Base-by-base conservation (phyloP, 495 filamentous ascomycete genomes). In the Parathielavia appendiculata region DNA sequence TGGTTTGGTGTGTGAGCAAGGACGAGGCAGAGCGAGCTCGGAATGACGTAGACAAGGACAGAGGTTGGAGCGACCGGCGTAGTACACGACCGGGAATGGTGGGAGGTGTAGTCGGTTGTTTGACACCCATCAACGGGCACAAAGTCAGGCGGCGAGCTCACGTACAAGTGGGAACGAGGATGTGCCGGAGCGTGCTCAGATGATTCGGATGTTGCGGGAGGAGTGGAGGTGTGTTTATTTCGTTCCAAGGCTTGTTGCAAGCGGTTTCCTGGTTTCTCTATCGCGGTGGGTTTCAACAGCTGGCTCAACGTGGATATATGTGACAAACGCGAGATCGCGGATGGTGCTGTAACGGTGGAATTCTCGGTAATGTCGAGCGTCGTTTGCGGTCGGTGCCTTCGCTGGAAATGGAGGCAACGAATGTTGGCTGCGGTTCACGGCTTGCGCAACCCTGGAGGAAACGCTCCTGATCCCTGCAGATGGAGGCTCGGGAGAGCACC, bases 61-160 rank as follows among this genome's bases (percentile, higher is more conserved):
- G 49, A 19, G 49, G 30, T 9, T 23, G 45, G 22, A 13, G 35
- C 17, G 44, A 40, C 17, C 23, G 12, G 44, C 13, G 20, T n/a
- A n/a, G 20, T 34, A 35, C 34, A 35, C 14, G 12, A 13, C 16
- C 40, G 14, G 12, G 30, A n/a, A 10, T 19, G 19, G 16, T 23
- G 36, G 46, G 40, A 57, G 14, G 35, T 56, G 53, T 47, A 56
- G 41, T 44, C 17, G n/a, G 6, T 8, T 39, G 19, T 56, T 38
- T 47, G 44, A 48, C 20, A 48, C 53, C 26, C 5, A 35, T 56
- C 32, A 17, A 34, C 19, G 38, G 30, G 20, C 5, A 26, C 1
- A 41, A 22, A 56, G 59, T 61, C 59, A 61, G 56, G 59, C 41
- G 54, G 49, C 30, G 23, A 39, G 57, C 50, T 54, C 44, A 54